Percentiles rank a stretch among this genome's conserved stretches.
Evolutionary conservation across 192 early-diverging fungal genomes (phyloP).

Genomic region (Coemansia sp.): DNA sequence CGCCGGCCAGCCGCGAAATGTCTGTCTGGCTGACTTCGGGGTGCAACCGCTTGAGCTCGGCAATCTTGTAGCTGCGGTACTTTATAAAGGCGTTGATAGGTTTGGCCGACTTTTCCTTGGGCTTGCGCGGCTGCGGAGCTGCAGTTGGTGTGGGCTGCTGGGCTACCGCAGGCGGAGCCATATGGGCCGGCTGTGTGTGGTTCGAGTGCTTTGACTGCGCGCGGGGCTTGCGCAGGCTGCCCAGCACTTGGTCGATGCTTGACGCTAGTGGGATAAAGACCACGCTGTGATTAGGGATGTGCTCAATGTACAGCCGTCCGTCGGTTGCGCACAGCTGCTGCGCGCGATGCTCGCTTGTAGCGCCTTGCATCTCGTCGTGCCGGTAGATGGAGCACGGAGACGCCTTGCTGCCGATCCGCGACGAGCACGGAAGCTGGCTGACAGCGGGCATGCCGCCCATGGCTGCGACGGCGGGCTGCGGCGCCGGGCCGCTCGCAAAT

Average conservation of each 20-base stretch:
- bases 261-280: constrained; percentile 34
- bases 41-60: constrained; percentile 47
- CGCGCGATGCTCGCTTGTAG: constrained; percentile 29
- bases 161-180: background rate
- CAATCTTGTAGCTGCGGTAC: constrained; percentile 54
- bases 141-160: constrained; percentile 3
- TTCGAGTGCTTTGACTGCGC: constrained; percentile 4
- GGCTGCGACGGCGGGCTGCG: background rate
- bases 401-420: constrained; percentile 19
- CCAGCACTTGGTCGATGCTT: constrained; percentile 31
- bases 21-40: constrained; percentile 53
- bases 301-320: constrained; percentile 46
- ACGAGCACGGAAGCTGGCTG: constrained; percentile 13
- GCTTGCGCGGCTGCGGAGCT: constrained; percentile 29
- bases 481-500: constrained; percentile 3
- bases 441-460: constrained; percentile 3
- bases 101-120: constrained; percentile 53
- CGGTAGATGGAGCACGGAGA: constrained; percentile 47
- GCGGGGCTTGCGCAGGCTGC: constrained; percentile 20
- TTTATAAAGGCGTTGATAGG: constrained; percentile 55
- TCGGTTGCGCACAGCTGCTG: constrained; percentile 44
- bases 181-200: too few species aligned
- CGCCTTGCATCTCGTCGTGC: constrained; percentile 25
- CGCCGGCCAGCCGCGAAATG: constrained; percentile 51
- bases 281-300: constrained; percentile 46